Evolutionary conservation across 129 eudicot genomes (phyloP).

Genomic region (Helichrysum umbraculigerum): DNA sequence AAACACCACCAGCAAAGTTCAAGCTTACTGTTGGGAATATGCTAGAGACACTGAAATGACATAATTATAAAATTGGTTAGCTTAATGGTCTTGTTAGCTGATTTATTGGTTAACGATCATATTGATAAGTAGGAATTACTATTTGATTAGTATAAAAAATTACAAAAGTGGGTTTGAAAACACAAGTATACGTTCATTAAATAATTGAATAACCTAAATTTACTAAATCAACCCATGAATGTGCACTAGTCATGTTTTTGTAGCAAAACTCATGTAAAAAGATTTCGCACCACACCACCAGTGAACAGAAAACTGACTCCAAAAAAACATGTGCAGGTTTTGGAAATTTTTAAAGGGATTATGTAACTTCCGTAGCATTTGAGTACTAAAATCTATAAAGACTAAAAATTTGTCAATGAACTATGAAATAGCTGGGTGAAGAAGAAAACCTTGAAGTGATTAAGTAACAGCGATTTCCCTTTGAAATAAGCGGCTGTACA

Average conservation of each 20-base stretch:
- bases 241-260: no score
- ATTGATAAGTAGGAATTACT: no score
- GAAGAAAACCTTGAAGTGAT: slow-evolving; percentile 65
- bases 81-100: no score
- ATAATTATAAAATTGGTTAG: no score
- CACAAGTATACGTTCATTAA: neutral
- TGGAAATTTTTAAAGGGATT: neutral
- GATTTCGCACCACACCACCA: no score
- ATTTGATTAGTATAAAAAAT: neutral
- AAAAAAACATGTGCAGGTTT: neutral
- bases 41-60: slow-evolving; percentile 53
- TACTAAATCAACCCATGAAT: neutral
- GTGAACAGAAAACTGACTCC: no score
- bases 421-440: neutral
- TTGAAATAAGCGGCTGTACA: slow-evolving; percentile 66
- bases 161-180: neutral
- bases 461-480: slow-evolving; percentile 74
- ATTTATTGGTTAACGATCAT: no score
- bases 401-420: neutral
- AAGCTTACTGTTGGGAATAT: slow-evolving; percentile 76
- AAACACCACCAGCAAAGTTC: slow-evolving; percentile 90
- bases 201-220: neutral
- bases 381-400: neutral
- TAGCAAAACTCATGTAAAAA: no score
- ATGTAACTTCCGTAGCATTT: neutral